A percentile compares a stretch with the other conserved stretches of the same genome.
Conservation (phyloP, 768 basidiomycete species). For the Tricholoma matsutake region DNA sequence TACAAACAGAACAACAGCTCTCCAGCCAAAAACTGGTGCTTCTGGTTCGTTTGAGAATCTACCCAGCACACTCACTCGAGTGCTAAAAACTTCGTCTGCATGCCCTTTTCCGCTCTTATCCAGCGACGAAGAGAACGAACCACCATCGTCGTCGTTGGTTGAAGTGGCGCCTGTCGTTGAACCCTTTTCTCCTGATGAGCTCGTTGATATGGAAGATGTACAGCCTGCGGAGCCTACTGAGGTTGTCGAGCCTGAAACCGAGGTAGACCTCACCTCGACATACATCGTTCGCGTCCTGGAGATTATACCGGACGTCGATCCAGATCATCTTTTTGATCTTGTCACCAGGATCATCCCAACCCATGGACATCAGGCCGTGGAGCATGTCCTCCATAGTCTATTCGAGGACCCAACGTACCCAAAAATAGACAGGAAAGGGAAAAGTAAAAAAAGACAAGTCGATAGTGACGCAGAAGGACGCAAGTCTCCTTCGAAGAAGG, state of each 20-base stretch:
- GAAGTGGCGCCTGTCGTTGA: neutral
- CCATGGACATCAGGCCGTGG: slow-evolving; percentile 40
- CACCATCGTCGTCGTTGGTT: neutral
- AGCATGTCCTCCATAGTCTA: slow-evolving; percentile 54
- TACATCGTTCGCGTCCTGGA: slow-evolving; percentile 54
- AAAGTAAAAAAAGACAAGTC: slow-evolving; percentile 26
- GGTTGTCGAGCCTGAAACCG: neutral
- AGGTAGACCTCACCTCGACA: slow-evolving; percentile 2
- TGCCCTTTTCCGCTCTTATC: neutral
- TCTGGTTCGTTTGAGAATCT: slow-evolving; percentile 1
- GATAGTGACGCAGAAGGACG: slow-evolving; percentile 30
- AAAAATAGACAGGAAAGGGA: slow-evolving; percentile 35
- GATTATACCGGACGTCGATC: slow-evolving; percentile 67
- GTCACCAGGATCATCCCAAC: slow-evolving; percentile 39
- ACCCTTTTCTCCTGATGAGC: neutral
- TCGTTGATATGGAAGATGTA: neutral
- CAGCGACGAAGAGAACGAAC: slow-evolving; percentile 5
- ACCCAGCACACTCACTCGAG: neutral
- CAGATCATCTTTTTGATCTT: slow-evolving; percentile 47
- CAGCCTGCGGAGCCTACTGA: neutral
- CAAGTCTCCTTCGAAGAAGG: slow-evolving; percentile 30
- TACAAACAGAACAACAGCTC: neutral
- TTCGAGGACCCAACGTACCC: slow-evolving; percentile 62
- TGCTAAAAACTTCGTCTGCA: neutral
- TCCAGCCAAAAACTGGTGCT: neutral